Evolutionary conservation across 306 rosid genomes (phyloP).

Genomic region (Prunus mira): DNA sequence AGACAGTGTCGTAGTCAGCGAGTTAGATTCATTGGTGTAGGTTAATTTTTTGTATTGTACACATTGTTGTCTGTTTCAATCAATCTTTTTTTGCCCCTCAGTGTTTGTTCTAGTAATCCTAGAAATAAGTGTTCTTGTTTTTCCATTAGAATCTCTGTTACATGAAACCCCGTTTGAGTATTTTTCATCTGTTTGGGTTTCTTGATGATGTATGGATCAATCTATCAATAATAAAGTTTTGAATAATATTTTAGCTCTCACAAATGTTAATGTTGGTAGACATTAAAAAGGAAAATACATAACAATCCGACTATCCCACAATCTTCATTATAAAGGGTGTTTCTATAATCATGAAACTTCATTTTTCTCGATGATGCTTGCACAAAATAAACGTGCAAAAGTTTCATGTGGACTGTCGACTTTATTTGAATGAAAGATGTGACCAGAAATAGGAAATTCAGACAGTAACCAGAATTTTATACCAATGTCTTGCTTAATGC

Average conservation of each 20-base stretch:
- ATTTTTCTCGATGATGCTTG: neutral
- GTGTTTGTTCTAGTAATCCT: constrained; percentile 7
- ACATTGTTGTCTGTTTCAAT: constrained; percentile 21
- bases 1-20: constrained; percentile 20
- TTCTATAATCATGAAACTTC: neutral
- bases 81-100: neutral
- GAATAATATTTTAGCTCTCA: neutral
- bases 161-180: neutral
- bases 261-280: neutral
- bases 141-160: neutral
- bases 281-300: no score
- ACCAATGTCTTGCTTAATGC: neutral
- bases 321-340: no score
- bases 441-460: no score
- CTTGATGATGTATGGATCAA: neutral
- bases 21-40: constrained; percentile 24
- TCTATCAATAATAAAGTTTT: neutral
- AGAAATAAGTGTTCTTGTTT: neutral
- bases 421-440: neutral
- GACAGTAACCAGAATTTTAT: neutral
- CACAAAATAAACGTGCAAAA: neutral
- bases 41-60: constrained; percentile 25
- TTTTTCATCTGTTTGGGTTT: neutral
- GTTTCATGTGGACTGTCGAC: neutral
- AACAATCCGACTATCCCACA: no score